Base-by-base conservation (phyloP, 495 filamentous ascomycete species). In the Chaetomium tenue region DNA sequence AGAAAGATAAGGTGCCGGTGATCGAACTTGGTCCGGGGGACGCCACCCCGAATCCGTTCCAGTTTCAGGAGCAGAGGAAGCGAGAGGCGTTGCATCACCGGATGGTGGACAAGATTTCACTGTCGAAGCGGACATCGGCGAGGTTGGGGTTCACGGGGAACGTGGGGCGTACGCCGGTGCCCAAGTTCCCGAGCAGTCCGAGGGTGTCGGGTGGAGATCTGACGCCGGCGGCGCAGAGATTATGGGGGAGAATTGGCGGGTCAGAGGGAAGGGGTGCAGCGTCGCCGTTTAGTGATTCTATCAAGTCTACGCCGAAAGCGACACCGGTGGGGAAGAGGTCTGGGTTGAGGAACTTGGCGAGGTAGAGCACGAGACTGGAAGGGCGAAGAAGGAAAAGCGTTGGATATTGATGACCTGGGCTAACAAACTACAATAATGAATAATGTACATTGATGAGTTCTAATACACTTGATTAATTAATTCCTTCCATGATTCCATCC, bases 61-160 rank as follows among this genome's bases (percentile, higher is more conserved):
- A 88, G 48, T 87, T 98, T 54, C 77, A 84, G 40, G 86, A 92
- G 68, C 86, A 87, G 42, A 86, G 91, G 63, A 87, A 83, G 71
- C 81, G 95, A 15, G 94, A 98, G 76, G 85, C 85, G 59, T 79
- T 97, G 15, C 94, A 95, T 76, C 86, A 93, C 71, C 86, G 88
- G 20, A 92, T 98, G 87, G 95, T 98, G 6, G 94, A 98, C 62
- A 84, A 85, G 55, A 89, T 90, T 0, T 87, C 88, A 2, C 88
- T 88, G 74, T 86, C 82, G 15, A 93, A 91, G 71, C 82, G 90
- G 23, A 74, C 72, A 7, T 78, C 77, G 20, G 73, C 78, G 6
- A 76, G 77, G 64, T 67, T 75, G 53, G 81, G 83, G 42, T 70
- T 78, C 70, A 84, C 75, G 4, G 85, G 83, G 13, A 87, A 80